These are phyloP conservation scores for Endocalyx cinctus DNA, from an alignment of 2,329 filamentous ascomycete genomes.

Conservation along the genomic window DNA sequence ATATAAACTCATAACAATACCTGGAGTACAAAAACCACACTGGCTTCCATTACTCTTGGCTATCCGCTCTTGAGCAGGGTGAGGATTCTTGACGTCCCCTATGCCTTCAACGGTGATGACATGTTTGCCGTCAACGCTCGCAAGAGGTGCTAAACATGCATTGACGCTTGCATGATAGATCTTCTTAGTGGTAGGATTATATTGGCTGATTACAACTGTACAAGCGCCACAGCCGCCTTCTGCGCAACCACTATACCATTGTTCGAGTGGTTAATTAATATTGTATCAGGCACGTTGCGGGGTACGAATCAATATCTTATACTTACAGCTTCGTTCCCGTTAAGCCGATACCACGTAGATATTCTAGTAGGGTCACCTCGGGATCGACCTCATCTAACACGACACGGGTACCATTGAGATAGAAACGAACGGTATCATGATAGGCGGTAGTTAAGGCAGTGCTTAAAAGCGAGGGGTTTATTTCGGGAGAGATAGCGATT, in stretches of 20 bases:
- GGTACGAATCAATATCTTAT: no score
- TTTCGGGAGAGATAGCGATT: slow-evolving; percentile 47
- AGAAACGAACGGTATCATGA: slow-evolving; percentile 87
- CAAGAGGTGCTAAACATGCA: slow-evolving; percentile 87
- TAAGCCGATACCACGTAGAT: slow-evolving; percentile 84
- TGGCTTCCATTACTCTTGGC: slow-evolving; percentile 90
- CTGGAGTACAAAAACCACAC: slow-evolving; percentile 91
- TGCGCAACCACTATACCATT: slow-evolving; percentile 64
- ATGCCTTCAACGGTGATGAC: slow-evolving; percentile 97
- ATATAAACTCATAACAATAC: slow-evolving; percentile 97
- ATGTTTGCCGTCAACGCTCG: slow-evolving; percentile 94
- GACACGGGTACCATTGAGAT: slow-evolving; percentile 89
- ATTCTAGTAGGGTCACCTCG: slow-evolving; percentile 87
- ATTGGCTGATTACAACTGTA: slow-evolving; percentile 90
- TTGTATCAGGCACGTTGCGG: no score
- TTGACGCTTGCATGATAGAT: slow-evolving; percentile 98
- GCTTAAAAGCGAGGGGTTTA: slow-evolving; percentile 27
- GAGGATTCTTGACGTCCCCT: slow-evolving; percentile 78
- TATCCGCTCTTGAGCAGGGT: slow-evolving; percentile 86
- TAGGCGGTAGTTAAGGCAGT: slow-evolving; percentile 67
- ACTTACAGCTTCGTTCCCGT: slow-evolving; percentile 84
- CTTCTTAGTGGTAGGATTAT: slow-evolving; percentile 84
- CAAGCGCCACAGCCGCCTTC: slow-evolving; percentile 97
- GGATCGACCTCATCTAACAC: slow-evolving; percentile 83
- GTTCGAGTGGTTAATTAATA: no score